phyloP scores from a whole-genome alignment of 2,329 filamentous ascomycete genomes.

The Ceratocystiopsis sp. region DNA sequence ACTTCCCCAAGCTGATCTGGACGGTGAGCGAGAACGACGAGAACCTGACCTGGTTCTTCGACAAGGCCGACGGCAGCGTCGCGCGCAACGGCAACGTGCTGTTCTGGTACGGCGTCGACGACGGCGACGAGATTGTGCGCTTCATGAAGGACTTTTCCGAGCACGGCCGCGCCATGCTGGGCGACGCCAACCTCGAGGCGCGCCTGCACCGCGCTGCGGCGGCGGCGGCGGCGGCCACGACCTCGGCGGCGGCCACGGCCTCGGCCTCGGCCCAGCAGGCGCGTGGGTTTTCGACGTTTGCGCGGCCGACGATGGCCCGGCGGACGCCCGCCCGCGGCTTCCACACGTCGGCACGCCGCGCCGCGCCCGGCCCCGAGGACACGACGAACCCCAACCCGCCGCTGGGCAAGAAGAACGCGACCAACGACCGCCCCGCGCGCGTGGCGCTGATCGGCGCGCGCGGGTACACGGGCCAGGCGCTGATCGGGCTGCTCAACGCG shows the following conservation, averaged over 20 bases:
- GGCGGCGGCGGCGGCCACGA: constrained; percentile 19
- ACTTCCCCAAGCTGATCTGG: constrained; percentile 82
- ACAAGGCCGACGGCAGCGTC: constrained; percentile 87
- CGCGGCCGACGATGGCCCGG: constrained; percentile 20
- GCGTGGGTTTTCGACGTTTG: constrained; percentile 49
- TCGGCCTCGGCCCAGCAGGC: constrained; percentile 25
- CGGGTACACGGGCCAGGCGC: constrained; percentile 82
- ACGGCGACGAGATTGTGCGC: constrained; percentile 61
- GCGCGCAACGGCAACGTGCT: constrained; percentile 74
- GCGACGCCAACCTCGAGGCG: constrained; percentile 77
- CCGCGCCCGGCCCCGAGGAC: constrained; percentile 35
- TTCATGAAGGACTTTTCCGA: constrained; percentile 74
- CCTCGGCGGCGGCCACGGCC: constrained; percentile 11
- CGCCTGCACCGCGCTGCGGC: constrained; percentile 63
- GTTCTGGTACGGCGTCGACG: constrained; percentile 89
- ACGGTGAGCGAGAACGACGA: constrained; percentile 94
- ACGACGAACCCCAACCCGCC: constrained; percentile 81
- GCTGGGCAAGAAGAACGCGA: constrained; percentile 72
- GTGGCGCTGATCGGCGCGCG: constrained; percentile 81
- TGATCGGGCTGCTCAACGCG: constrained; percentile 71
- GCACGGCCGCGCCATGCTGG: constrained; percentile 72
- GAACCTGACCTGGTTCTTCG: constrained; percentile 96
- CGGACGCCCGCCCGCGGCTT: constrained; percentile 4
- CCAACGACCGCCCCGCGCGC: constrained; percentile 60
- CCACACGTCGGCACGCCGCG: constrained; percentile 8